These are phyloP conservation scores for Clarkia xantiana DNA, from an alignment of 345 rosid genomes.

Conservation along the genomic window DNA sequence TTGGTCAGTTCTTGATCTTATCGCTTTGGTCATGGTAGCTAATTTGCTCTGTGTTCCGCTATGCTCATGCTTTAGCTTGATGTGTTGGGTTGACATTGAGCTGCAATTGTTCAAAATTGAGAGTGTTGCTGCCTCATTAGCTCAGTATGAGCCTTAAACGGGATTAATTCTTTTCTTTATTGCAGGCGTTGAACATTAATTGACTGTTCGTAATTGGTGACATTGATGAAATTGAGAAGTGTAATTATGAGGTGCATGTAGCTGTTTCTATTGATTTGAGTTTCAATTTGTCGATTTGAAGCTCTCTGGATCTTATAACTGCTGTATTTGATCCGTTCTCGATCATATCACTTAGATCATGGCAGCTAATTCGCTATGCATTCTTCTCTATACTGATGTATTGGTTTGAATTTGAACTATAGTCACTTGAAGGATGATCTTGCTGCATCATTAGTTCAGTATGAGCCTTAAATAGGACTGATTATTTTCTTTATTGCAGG, in stretches of 20 bases:
- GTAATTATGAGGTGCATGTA: too few species aligned
- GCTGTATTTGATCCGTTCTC: too few species aligned
- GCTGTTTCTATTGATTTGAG: too few species aligned
- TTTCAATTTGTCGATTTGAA: too few species aligned
- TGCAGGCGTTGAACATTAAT: slow-evolving; percentile 9
- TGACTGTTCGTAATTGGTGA: neutral
- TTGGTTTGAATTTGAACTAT: slow-evolving; percentile 1
- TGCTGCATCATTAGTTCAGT: neutral
- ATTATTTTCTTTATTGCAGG: slow-evolving; percentile 5
- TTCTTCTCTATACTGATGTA: neutral
- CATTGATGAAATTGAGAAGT: too few species aligned
- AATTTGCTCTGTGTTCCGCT: neutral
- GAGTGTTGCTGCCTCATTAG: neutral
- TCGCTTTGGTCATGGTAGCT: neutral
- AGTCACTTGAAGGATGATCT: slow-evolving; percentile 7
- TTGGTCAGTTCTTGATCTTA: too few species aligned
- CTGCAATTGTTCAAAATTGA: slow-evolving; percentile 5
- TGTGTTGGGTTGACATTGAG: slow-evolving; percentile 3
- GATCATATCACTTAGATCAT: neutral
- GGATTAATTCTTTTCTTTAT: neutral
- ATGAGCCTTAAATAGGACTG: too few species aligned
- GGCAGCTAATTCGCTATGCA: neutral
- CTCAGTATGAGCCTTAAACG: too few species aligned
- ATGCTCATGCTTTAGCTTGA: neutral
- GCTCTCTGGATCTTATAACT: too few species aligned